Base-by-base conservation (phyloP, 2,329 filamentous ascomycete genomes). In the Biscogniauxia mediterranea region DNA sequence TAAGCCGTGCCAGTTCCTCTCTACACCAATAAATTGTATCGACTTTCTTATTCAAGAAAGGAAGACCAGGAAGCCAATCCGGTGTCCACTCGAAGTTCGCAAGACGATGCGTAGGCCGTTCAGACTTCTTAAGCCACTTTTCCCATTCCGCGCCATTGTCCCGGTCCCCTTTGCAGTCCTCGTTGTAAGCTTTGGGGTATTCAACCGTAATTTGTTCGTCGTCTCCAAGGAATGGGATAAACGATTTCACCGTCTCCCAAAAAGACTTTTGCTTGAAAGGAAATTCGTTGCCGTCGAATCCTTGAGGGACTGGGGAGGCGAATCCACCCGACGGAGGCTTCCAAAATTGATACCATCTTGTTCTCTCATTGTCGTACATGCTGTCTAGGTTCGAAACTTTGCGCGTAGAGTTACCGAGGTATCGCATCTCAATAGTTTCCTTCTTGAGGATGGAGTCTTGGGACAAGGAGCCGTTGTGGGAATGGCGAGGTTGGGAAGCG, bases 21-120 rank as follows among this genome's bases (percentile, higher is more conserved):
- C 95, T 90, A 68, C 92, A 96, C 80, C 93, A 90, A 71, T 96
- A 93, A 66, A 99, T 98, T 0, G 90, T 94, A 73, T 99, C 95
- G 1, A 97, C 93, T 76, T 98, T 97, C 74, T 92, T 89, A 58
- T 91, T 93, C 55, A 97, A 75, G 1, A 93, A 77, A 5, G 90
- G 92, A n/a, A 97, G 74, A 0, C 87, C 86, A 2, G 90, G 89
- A 74, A 97, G 87, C 89, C 90, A 97, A 49, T 67, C 66, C 1
- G 82, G 83, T 0, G 78, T 80, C 73, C 81, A 82, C 0, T 79
- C 79, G 52, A 85, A 85, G 0, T 77, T 76, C 0, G 92, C 87
- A 9, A 97, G 78, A 54, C 89, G 87, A 78, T 96, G 93, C 0
- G 91, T 96, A 19, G 94, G 92, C 46, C 95, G 89, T 63, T 97